These are phyloP conservation scores for Debaryomyces udenii DNA, from an alignment of 1,139 yeast genomes.

Conservation along the genomic window DNA sequence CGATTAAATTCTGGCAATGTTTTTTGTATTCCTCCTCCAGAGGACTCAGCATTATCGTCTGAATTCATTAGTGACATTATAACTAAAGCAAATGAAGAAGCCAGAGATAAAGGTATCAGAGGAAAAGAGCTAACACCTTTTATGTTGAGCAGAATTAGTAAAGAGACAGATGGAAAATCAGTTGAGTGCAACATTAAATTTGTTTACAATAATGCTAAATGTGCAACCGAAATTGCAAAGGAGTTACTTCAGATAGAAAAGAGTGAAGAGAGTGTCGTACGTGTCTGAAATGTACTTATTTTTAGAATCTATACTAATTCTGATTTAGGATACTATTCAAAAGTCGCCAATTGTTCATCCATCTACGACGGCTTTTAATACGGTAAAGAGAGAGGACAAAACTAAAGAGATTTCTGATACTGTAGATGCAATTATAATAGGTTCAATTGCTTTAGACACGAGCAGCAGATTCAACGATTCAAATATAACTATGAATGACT, in stretches of 20 bases:
- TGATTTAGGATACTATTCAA: constrained; percentile 1
- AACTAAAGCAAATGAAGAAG: constrained; percentile 58
- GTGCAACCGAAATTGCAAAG: constrained; percentile 69
- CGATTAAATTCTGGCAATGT: constrained; percentile 66
- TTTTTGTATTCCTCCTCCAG: constrained; percentile 84
- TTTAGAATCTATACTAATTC: constrained; percentile 15
- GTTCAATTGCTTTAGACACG: constrained; percentile 78
- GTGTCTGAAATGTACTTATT: constrained; percentile 9
- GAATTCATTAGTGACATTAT: constrained; percentile 58
- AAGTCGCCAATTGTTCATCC: not conserved
- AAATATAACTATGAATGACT: constrained; percentile 51
- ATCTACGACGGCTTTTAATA: not conserved
- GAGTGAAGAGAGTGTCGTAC: constrained; percentile 17
- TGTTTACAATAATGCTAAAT: constrained; percentile 73
- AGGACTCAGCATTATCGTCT: constrained; percentile 58
- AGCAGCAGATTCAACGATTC: constrained; percentile 46
- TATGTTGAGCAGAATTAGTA: constrained; percentile 64
- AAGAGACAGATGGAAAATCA: constrained; percentile 67
- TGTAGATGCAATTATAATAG: constrained; percentile 54
- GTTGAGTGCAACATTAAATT: constrained; percentile 73
- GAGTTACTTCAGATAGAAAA: constrained; percentile 47
- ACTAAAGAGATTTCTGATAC: not conserved
- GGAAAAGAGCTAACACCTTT: constrained; percentile 87
- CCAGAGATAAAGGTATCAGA: constrained; percentile 51
- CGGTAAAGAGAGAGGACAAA: not conserved